Percentiles rank a stretch among this genome's conserved stretches.
These are phyloP conservation scores for Ascochyta rabiei DNA, from an alignment of 2,329 filamentous ascomycete genomes.

Conservation along the genomic window DNA sequence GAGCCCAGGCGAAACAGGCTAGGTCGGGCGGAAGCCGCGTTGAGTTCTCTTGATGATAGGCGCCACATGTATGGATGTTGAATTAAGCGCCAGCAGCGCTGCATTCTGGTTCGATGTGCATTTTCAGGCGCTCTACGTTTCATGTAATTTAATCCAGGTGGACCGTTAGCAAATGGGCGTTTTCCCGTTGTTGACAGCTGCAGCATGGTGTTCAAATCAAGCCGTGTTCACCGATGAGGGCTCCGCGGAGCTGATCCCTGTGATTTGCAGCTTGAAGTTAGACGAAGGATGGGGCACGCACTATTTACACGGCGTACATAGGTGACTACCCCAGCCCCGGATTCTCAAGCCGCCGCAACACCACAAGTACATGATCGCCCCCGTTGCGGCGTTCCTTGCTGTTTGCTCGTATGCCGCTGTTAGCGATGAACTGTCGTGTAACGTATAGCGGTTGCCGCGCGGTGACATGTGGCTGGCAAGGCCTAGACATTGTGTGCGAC, in stretches of 20 bases:
- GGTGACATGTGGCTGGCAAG: conserved; percentile 24
- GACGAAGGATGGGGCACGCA: conserved; percentile 20
- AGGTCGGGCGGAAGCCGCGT: conserved; percentile 46
- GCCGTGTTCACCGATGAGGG: conserved; percentile 10
- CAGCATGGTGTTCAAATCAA: conserved; percentile 11
- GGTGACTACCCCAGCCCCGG: neutral
- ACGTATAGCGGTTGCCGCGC: conserved; percentile 3
- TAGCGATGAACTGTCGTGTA: neutral
- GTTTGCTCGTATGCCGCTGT: neutral
- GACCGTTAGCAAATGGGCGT: neutral
- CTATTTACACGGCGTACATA: conserved; percentile 10
- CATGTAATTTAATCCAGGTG: neutral
- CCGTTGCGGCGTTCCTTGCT: neutral
- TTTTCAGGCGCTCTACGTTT: conserved; percentile 14
- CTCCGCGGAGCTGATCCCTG: conserved; percentile 23
- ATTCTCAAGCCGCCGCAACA: conserved; percentile 18
- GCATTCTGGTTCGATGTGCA: conserved; percentile 11
- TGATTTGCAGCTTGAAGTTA: conserved; percentile 19
- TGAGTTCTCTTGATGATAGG: conserved; percentile 46
- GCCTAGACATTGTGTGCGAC: conserved; percentile 12
- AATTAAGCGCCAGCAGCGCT: no score
- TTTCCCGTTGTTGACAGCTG: conserved; percentile 5
- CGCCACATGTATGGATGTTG: no score
- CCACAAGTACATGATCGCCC: conserved; percentile 5
- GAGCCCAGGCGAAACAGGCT: conserved; percentile 47